These are phyloP conservation scores for Ophiostoma pallidulum DNA, from an alignment of 2,329 filamentous ascomycete genomes.

Conservation along the genomic window DNA sequence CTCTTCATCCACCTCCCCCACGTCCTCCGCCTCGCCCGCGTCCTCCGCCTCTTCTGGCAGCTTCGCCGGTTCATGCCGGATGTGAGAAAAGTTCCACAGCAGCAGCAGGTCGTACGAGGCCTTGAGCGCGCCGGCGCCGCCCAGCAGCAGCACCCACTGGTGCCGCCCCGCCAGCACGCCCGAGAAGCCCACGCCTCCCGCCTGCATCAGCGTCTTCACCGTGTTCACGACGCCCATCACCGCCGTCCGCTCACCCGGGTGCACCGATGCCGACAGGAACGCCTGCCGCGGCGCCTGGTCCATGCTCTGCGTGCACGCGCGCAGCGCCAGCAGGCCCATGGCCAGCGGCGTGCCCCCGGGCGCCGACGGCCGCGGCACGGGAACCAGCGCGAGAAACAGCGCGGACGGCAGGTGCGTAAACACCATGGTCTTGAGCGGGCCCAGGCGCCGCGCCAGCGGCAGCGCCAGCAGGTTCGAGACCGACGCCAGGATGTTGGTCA, in stretches of 20 bases:
- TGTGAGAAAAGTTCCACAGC: constrained; percentile 26
- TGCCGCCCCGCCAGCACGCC: constrained; percentile 46
- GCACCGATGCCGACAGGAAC: constrained; percentile 57
- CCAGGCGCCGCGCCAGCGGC: constrained; percentile 44
- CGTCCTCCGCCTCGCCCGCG: too few relatives aligned
- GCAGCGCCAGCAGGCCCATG: constrained; percentile 49
- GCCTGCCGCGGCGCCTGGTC: constrained; percentile 61
- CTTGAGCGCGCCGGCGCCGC: constrained; percentile 16
- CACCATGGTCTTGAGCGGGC: constrained; percentile 55
- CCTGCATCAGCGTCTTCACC: constrained; percentile 56
- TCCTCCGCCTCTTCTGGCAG: too few relatives aligned
- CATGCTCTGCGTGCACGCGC: constrained; percentile 57
- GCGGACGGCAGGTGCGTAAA: constrained; percentile 64
- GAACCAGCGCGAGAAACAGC: constrained; percentile 53
- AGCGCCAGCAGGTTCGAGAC: constrained; percentile 43
- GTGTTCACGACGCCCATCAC: constrained; percentile 64
- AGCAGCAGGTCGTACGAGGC: constrained; percentile 17
- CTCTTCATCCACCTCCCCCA: too few relatives aligned
- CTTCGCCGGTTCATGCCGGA: background rate
- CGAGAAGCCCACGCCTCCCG: constrained; percentile 52
- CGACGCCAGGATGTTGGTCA: constrained; percentile 41
- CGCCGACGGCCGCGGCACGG: constrained; percentile 10
- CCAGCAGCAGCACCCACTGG: constrained; percentile 14
- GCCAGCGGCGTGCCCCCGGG: constrained; percentile 10
- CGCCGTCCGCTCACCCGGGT: constrained; percentile 57